phyloP scores from a whole-genome alignment of 2,329 filamentous ascomycete genomes.

The Penicillium occitanis region DNA sequence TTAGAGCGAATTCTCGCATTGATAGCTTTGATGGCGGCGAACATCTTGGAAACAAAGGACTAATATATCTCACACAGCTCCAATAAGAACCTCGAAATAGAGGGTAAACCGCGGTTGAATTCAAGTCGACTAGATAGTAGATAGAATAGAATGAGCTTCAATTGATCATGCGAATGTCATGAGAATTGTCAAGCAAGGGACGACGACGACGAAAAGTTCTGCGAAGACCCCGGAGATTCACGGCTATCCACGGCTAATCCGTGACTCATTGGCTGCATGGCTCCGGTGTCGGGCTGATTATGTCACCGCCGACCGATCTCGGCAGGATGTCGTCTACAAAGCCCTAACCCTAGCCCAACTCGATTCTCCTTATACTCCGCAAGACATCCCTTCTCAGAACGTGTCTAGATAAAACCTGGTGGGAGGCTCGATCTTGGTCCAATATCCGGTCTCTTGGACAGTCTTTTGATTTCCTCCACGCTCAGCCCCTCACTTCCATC shows the following conservation, averaged over 20 bases:
- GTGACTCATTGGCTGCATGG: neutral
- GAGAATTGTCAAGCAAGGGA: neutral
- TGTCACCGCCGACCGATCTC: neutral
- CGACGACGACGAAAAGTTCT: neutral
- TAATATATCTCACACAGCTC: neutral
- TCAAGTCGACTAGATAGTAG: neutral
- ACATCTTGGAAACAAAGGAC: slow-evolving; percentile 7
- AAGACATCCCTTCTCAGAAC: neutral
- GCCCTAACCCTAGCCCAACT: neutral
- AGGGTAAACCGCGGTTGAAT: neutral
- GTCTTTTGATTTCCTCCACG: slow-evolving; percentile 27
- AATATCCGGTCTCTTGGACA: slow-evolving; percentile 21
- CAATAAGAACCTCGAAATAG: neutral
- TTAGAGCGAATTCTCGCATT: slow-evolving; percentile 22
- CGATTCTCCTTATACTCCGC: neutral
- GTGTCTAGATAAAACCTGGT: neutral
- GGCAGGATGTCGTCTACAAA: neutral
- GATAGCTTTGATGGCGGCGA: slow-evolving; percentile 18
- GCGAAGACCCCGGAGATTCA: neutral
- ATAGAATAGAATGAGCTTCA: neutral
- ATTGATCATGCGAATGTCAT: neutral
- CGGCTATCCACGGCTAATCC: slow-evolving; percentile 2
- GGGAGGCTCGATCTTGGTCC: neutral
- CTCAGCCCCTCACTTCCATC: slow-evolving; percentile 15
- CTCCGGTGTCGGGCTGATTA: neutral